A percentile compares a stretch with the other conserved stretches of the same genome.
phyloP scores from a whole-genome alignment of 2,329 filamentous ascomycete species.

The Cordyceps javanica region DNA sequence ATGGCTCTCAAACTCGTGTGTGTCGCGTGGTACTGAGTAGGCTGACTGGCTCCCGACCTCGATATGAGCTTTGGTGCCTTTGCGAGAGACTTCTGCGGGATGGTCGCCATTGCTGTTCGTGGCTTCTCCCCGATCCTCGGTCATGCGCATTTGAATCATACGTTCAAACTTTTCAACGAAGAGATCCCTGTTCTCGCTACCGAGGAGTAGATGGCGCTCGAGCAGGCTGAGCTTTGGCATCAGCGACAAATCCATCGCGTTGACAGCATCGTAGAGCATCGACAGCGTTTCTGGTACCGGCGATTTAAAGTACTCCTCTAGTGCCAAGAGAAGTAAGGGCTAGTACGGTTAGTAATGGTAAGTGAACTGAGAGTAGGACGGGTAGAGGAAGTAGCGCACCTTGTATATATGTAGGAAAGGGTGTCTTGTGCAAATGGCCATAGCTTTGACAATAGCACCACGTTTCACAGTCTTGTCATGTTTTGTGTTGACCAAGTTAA shows the following conservation, averaged over 20 bases:
- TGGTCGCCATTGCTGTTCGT: slow-evolving; percentile 35
- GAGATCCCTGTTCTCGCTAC: slow-evolving; percentile 89
- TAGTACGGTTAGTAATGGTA: slow-evolving; percentile 27
- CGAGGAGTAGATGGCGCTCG: slow-evolving; percentile 79
- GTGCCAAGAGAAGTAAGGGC: slow-evolving; percentile 81
- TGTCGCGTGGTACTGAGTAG: slow-evolving; percentile 82
- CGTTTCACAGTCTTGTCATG: slow-evolving; percentile 89
- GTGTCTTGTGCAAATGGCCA: slow-evolving; percentile 97
- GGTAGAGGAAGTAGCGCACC: slow-evolving; percentile 38
- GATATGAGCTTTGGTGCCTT: slow-evolving; percentile 57
- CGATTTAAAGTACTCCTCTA: slow-evolving; percentile 95
- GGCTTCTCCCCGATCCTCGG: slow-evolving; percentile 50
- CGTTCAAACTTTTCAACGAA: slow-evolving; percentile 97
- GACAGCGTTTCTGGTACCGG: slow-evolving; percentile 83
- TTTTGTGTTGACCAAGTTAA: slow-evolving; percentile 97
- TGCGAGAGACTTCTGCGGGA: slow-evolving; percentile 47
- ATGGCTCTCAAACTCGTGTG: slow-evolving; percentile 93
- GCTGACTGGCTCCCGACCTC: slow-evolving; percentile 49
- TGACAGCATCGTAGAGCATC: slow-evolving; percentile 85
- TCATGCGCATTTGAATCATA: slow-evolving; percentile 79
- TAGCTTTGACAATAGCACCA: slow-evolving; percentile 92
- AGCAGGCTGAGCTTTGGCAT: slow-evolving; percentile 81
- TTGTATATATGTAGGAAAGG: slow-evolving; percentile 99
- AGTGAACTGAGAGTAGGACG: slow-evolving; percentile 12
- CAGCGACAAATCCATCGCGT: slow-evolving; percentile 91